phyloP scores from a whole-genome alignment of 805 yeast genomes.

The Candida nemodendra region DNA sequence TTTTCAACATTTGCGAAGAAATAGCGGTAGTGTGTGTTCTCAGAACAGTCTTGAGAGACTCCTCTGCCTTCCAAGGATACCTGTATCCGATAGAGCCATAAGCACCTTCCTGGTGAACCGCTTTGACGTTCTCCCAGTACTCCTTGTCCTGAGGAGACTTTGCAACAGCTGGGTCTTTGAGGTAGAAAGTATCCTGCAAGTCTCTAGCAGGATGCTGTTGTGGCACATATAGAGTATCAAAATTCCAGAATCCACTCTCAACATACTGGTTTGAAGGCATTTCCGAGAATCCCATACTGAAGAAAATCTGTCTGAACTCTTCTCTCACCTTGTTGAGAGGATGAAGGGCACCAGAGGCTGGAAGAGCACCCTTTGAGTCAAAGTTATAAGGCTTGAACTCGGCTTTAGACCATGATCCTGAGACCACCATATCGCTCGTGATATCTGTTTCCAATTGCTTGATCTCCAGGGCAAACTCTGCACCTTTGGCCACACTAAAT shows the following conservation, averaged over 20 bases:
- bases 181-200: constrained; percentile 95
- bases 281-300: constrained; percentile 96
- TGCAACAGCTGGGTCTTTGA: constrained; percentile 87
- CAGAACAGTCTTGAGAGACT: constrained; percentile 85
- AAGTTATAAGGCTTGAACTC: constrained; percentile 94
- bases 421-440: constrained; percentile 86
- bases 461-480: constrained; percentile 79
- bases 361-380: constrained; percentile 87
- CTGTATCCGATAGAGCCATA: constrained; percentile 97
- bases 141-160: constrained; percentile 77
- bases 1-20: constrained; percentile 81
- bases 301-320: constrained; percentile 96
- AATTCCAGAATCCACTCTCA: constrained; percentile 98
- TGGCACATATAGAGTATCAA: constrained; percentile 93
- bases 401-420: constrained; percentile 78
- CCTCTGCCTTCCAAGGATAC: constrained; percentile 94
- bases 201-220: constrained; percentile 99
- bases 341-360: constrained; percentile 90
- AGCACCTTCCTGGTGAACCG: constrained; percentile 86
- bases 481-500: constrained; percentile 74
- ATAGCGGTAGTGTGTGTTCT: constrained; percentile 98
- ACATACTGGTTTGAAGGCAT: constrained; percentile 99
- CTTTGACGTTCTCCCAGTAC: constrained; percentile 74
- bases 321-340: constrained; percentile 96
- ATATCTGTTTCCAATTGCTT: constrained; percentile 87